Evolutionary conservation across 768 basidiomycete species (phyloP).

Genomic region (Lactarius indigo): DNA sequence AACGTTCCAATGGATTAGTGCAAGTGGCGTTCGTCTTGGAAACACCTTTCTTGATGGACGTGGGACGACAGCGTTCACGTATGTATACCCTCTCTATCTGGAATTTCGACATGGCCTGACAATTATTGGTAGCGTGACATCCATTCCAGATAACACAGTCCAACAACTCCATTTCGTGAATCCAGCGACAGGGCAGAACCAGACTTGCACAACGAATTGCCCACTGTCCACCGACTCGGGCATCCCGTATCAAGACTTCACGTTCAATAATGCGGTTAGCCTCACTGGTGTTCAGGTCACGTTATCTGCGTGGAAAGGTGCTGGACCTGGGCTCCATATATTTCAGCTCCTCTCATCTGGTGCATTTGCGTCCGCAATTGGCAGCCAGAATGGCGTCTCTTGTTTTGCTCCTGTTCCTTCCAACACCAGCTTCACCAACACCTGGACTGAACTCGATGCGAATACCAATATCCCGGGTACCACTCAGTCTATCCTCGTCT

Average conservation of each 20-base stretch:
- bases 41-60: conserved; percentile 83
- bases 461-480: conserved; percentile 80
- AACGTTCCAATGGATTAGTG: conserved; percentile 68
- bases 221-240: conserved; percentile 75
- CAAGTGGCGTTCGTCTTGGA: conserved; percentile 80
- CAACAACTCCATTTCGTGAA: conserved; percentile 76
- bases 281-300: conserved; percentile 90
- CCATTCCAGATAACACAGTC: conserved; percentile 86
- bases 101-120: conserved; percentile 17
- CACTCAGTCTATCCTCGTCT: conserved; percentile 65
- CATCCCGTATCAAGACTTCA: conserved; percentile 89
- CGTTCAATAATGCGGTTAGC: conserved; percentile 58
- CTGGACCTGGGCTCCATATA: conserved; percentile 79
- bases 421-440: conserved; percentile 60
- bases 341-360: conserved; percentile 92
- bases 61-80: conserved; percentile 90
- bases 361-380: conserved; percentile 77
- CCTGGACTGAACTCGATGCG: conserved; percentile 62
- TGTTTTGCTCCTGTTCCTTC: conserved; percentile 80
- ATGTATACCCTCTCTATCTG: conserved; percentile 28
- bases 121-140: conserved; percentile 57
- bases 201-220: conserved; percentile 74
- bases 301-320: conserved; percentile 70
- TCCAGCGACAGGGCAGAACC: conserved; percentile 66
- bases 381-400: conserved; percentile 54